Evolutionary conservation across 345 rosid genomes (phyloP), one percentile per base, ranked within the genome.

Genomic region (Passiflora organensis): DNA sequence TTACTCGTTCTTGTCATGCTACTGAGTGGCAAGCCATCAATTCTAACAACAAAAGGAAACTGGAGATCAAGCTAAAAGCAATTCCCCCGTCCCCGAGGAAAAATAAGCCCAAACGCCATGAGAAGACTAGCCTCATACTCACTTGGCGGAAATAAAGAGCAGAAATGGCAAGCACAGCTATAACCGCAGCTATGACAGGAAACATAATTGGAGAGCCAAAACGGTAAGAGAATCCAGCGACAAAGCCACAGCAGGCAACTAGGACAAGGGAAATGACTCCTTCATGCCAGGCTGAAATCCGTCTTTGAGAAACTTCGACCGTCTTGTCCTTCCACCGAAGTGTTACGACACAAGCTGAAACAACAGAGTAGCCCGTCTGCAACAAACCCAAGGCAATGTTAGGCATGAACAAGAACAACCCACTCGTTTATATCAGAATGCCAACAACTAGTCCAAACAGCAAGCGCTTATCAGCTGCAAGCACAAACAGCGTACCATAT

Each of bases 351-450:
- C 88, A 86, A 32, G 97, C 96, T 37, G 97, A 86, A 70, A 93
- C 99, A 50, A 93, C 99, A 53, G 99, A 93, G 63, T 93, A 93
- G 53, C 97, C 96, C 23, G 96, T 93, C 99, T 93, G 86, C 78
- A 76, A 71, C 66, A 75, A 37, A 10, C 37, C 49, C 48, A 51
- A 52, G 25, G 53, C 13, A 17, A 51, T 10, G 28, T 43, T 11
- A 64, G 69, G 56, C 24, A 13, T 4, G 34, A 3, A 8, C 34
- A 13, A 39, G 34, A 3, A 8, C 34, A 28, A 8, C 34, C 34
- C 34, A 28, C 8, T 10, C 18, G 15, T 24, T 56, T 6, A 13
- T 10, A 44, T n/a, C 28, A 45, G 22, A 34, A 46, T 22, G 8
- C 34, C 34, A 28, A 28, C 5, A 28, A 28, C 34, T 28, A 28